These are phyloP conservation scores for Bremia lactucae DNA, from an alignment of 352 stramenopile genomes.

Conservation along the genomic window DNA sequence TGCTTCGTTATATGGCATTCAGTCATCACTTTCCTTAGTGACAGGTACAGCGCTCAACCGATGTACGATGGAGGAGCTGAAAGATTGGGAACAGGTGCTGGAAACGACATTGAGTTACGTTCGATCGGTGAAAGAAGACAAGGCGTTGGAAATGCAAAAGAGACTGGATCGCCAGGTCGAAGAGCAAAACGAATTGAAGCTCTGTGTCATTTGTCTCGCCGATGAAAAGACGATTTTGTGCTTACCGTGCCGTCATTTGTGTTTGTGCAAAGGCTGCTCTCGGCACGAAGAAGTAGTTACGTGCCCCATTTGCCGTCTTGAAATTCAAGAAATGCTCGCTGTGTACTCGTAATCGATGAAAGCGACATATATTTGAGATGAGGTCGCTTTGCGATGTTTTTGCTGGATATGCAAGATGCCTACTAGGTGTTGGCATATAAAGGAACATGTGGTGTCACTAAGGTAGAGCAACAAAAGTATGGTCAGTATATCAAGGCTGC, in stretches of 20 bases:
- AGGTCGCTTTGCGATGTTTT: no score
- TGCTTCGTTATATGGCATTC: slow-evolving; percentile 20
- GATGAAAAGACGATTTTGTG: slow-evolving; percentile 81
- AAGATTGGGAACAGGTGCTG: slow-evolving; percentile 60
- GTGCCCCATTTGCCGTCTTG: slow-evolving; percentile 75
- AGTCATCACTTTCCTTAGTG: slow-evolving; percentile 20
- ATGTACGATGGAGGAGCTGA: slow-evolving; percentile 44
- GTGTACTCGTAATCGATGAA: slow-evolving; percentile 49
- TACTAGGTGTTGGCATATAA: no score
- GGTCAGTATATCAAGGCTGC: no score
- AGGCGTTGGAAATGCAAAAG: slow-evolving; percentile 64
- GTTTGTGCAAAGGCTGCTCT: slow-evolving; percentile 66
- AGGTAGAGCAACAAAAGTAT: no score
- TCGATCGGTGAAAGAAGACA: slow-evolving; percentile 57
- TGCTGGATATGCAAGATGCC: no score
- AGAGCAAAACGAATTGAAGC: slow-evolving; percentile 75
- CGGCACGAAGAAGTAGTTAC: slow-evolving; percentile 57
- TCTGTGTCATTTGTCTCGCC: slow-evolving; percentile 76
- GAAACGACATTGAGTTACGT: slow-evolving; percentile 48
- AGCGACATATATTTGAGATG: no score
- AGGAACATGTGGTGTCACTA: no score
- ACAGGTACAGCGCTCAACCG: slow-evolving; percentile 10
- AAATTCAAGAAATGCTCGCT: slow-evolving; percentile 74
- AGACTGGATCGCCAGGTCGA: slow-evolving; percentile 65
- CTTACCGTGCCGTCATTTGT: slow-evolving; percentile 72